Evolutionary conservation across 1,284 basidiomycete genomes (phyloP).

Genomic region (Ustilago xerochloae): DNA sequence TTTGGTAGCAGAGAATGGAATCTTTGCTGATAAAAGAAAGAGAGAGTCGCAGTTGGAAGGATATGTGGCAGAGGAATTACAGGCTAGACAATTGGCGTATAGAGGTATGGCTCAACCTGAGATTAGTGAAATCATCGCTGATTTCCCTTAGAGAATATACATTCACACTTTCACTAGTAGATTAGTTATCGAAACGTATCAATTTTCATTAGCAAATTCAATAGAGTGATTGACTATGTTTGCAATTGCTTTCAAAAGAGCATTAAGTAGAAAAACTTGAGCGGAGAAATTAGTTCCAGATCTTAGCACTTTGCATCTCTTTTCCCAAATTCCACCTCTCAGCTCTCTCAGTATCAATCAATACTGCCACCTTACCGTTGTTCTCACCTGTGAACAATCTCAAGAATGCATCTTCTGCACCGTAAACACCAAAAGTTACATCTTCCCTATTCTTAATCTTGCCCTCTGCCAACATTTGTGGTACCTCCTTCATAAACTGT

Average conservation of each 20-base stretch:
- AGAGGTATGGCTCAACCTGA: conserved; percentile 20
- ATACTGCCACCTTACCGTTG: conserved; percentile 44
- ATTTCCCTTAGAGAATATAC: conserved; percentile 1
- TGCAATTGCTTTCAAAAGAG: too few relatives aligned
- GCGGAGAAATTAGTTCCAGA: conserved; percentile 50
- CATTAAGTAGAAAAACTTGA: too few relatives aligned
- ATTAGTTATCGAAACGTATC: too few relatives aligned
- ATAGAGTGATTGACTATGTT: too few relatives aligned
- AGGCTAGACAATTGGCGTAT: conserved; percentile 18
- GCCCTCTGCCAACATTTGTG: conserved; percentile 43
- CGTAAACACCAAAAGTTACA: conserved; percentile 45
- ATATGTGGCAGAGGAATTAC: conserved; percentile 6
- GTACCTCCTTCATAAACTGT: conserved; percentile 39
- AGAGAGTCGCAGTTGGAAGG: background rate
- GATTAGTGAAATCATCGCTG: conserved; percentile 33
- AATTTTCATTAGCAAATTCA: too few relatives aligned
- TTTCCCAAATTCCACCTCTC: conserved; percentile 45
- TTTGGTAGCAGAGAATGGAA: conserved; percentile 7
- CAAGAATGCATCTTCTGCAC: conserved; percentile 49
- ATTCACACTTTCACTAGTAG: too few relatives aligned
- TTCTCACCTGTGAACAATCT: conserved; percentile 48
- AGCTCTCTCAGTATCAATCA: conserved; percentile 46
- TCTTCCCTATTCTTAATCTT: conserved; percentile 47
- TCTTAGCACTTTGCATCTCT: conserved; percentile 28
- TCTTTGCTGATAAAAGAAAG: background rate